These are phyloP conservation scores for Dactylorhiza incarnata DNA, from an alignment of 106 monocot genomes.

Conservation along the genomic window DNA sequence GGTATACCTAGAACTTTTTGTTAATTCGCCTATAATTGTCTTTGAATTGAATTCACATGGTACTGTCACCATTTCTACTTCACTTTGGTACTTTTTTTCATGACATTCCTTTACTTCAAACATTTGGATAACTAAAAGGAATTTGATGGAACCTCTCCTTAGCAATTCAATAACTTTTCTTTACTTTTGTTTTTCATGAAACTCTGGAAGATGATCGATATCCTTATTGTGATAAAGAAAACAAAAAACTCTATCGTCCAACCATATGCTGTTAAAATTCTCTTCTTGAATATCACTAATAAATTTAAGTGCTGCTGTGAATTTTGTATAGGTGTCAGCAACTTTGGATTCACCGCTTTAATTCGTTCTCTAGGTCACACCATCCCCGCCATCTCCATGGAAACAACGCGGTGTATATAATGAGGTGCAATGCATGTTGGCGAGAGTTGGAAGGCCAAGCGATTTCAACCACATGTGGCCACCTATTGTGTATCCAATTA, in stretches of 20 bases:
- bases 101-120: background rate
- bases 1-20: background rate
- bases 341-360: background rate
- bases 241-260: background rate
- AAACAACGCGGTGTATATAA: constrained; percentile 23
- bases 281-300: background rate
- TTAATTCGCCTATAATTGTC: background rate
- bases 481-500: constrained; percentile 74
- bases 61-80: background rate
- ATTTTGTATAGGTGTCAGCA: background rate
- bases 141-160: background rate
- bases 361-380: background rate
- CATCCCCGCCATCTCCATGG: background rate
- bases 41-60: background rate
- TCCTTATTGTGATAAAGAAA: background rate
- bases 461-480: constrained; percentile 90
- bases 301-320: background rate
- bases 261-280: background rate
- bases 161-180: background rate
- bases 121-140: background rate
- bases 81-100: background rate
- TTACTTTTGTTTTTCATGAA: background rate
- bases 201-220: background rate
- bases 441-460: constrained; percentile 85
- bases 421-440: constrained; percentile 99